These are phyloP conservation scores for Collybia nuda DNA, from an alignment of 768 basidiomycete genomes.

Conservation along the genomic window DNA sequence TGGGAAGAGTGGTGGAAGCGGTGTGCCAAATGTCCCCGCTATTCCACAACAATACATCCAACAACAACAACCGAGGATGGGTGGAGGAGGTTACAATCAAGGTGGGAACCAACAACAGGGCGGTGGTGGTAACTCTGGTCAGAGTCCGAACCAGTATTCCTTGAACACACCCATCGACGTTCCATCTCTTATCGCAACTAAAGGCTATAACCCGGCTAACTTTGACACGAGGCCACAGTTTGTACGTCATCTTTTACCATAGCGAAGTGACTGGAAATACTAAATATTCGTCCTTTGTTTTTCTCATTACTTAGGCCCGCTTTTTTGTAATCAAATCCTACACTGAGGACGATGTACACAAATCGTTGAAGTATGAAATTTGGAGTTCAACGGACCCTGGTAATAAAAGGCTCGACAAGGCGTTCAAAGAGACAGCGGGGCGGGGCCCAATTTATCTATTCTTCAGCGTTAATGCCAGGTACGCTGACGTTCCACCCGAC, in stretches of 20 bases:
- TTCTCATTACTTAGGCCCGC: constrained; percentile 57
- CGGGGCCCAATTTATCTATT: constrained; percentile 96
- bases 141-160: constrained; percentile 44
- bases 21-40: constrained; percentile 66
- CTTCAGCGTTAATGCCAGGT: constrained; percentile 96
- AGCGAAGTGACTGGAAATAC: background rate
- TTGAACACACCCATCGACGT: constrained; percentile 78
- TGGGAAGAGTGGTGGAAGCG: constrained; percentile 30
- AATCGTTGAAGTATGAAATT: constrained; percentile 95
- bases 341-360: constrained; percentile 99
- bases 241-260: constrained; percentile 41
- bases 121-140: constrained; percentile 27
- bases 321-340: constrained; percentile 99
- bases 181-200: constrained; percentile 77
- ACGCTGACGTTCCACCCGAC: constrained; percentile 3
- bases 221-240: constrained; percentile 82
- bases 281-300: constrained; percentile 1
- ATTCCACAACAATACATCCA: constrained; percentile 76
- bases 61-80: constrained; percentile 41
- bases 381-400: constrained; percentile 98
- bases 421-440: constrained; percentile 92
- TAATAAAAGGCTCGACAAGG: constrained; percentile 95
- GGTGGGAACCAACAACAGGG: constrained; percentile 24
- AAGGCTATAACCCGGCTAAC: constrained; percentile 87
- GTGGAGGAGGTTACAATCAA: constrained; percentile 34